Conservation (phyloP, 805 yeast genomes). For the Peterozyma xylosa region DNA sequence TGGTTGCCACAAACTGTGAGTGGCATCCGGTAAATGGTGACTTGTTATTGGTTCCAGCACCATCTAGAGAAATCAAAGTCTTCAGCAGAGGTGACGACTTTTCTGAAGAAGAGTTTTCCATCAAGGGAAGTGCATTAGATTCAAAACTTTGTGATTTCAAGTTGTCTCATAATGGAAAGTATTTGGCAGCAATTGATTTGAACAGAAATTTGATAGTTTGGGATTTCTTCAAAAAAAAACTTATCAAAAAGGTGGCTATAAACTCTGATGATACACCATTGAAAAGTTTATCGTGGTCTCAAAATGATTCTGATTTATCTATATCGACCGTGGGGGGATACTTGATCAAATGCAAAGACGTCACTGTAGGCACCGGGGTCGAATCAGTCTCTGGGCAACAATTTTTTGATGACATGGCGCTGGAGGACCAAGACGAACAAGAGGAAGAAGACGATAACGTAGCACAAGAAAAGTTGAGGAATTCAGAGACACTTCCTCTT, state of each 20-base stretch:
- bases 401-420: slow-evolving; percentile 11
- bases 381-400: slow-evolving; percentile 6
- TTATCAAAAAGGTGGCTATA: slow-evolving; percentile 23
- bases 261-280: slow-evolving; percentile 16
- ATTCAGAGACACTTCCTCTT: slow-evolving; percentile 9
- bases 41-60: slow-evolving; percentile 59
- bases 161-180: slow-evolving; percentile 56
- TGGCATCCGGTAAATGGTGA: slow-evolving; percentile 67
- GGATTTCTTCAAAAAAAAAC: slow-evolving; percentile 34
- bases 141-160: slow-evolving; percentile 38
- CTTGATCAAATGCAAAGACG: slow-evolving; percentile 18
- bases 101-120: background rate
- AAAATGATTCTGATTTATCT: slow-evolving; percentile 18
- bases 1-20: slow-evolving; percentile 44
- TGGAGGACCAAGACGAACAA: slow-evolving; percentile 12
- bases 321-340: slow-evolving; percentile 39
- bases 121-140: slow-evolving; percentile 13
- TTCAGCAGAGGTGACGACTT: slow-evolving; percentile 31
- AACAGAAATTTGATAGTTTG: slow-evolving; percentile 48
- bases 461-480: slow-evolving; percentile 9
- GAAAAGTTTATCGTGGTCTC: slow-evolving; percentile 7
- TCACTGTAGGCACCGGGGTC: background rate
- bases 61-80: slow-evolving; percentile 36
- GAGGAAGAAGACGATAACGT: slow-evolving; percentile 13
- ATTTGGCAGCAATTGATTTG: slow-evolving; percentile 51